These are phyloP conservation scores for Murraya koenigii DNA, from an alignment of 345 rosid species.

Conservation along the genomic window DNA sequence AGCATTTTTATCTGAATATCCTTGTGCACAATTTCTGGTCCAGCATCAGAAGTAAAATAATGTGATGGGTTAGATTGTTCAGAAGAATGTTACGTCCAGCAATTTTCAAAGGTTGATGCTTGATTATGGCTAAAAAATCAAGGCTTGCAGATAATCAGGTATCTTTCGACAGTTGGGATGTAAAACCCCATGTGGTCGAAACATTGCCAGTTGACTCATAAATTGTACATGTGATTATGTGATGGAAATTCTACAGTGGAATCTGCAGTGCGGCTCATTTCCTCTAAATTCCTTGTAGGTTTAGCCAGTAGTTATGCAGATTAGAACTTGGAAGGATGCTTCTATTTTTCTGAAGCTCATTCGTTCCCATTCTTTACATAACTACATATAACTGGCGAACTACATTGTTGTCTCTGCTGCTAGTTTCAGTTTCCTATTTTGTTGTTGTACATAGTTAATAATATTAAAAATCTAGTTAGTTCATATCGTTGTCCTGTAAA, in stretches of 20 bases:
- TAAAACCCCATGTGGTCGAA: not conserved
- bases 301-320: not conserved
- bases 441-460: constrained; percentile 25
- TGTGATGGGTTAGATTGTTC: not conserved
- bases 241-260: not conserved
- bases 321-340: constrained; percentile 20
- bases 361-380: constrained; percentile 14
- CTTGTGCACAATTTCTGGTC: constrained; percentile 64
- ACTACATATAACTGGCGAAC: not conserved
- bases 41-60: constrained; percentile 23
- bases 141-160: not conserved
- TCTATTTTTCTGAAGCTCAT: constrained; percentile 27
- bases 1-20: constrained; percentile 49
- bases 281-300: constrained; percentile 8
- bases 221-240: not conserved
- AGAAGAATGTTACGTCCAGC: not conserved
- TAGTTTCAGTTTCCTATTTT: not conserved
- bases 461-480: not conserved
- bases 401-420: constrained; percentile 12
- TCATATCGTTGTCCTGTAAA: not conserved
- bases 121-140: not conserved
- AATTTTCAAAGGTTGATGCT: not conserved
- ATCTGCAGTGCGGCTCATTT: not conserved
- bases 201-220: not conserved
- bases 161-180: not conserved